phyloP scores from a whole-genome alignment of 2,329 filamentous ascomycete genomes.

The Reticulascus tulasneorum region DNA sequence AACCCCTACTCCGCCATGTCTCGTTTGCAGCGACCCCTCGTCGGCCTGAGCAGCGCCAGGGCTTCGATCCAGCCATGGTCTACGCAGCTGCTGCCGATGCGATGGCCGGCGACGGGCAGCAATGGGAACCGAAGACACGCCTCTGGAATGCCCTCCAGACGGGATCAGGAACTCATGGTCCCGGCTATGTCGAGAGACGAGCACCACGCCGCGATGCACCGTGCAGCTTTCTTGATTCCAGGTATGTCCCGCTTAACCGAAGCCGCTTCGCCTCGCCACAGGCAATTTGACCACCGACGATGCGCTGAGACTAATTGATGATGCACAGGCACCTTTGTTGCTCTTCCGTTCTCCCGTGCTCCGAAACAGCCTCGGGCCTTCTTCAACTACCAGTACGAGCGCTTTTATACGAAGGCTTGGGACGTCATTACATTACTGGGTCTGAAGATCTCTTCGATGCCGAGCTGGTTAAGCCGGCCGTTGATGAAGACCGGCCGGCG shows the following conservation, averaged over 20 bases:
- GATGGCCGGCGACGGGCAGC: too few relatives aligned
- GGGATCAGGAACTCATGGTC: too few relatives aligned
- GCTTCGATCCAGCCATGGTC: too few relatives aligned
- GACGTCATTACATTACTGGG: slow-evolving; percentile 30
- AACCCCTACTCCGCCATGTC: slow-evolving; percentile 11
- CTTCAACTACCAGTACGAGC: slow-evolving; percentile 32
- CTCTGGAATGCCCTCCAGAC: slow-evolving; percentile 1
- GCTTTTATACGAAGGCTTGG: slow-evolving; percentile 29
- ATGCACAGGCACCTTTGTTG: slow-evolving; percentile 42
- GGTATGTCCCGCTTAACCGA: too few relatives aligned
- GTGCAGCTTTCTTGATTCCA: too few relatives aligned
- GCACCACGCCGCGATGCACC: too few relatives aligned
- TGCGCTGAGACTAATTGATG: too few relatives aligned
- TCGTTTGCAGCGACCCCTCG: slow-evolving; percentile 9
- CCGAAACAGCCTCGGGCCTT: slow-evolving; percentile 24
- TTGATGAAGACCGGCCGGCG: slow-evolving; percentile 38
- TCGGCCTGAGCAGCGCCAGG: slow-evolving; percentile 5
- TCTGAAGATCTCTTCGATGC: slow-evolving; percentile 43
- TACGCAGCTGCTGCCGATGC: too few relatives aligned
- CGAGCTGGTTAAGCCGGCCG: slow-evolving; percentile 34
- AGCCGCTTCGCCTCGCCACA: too few relatives aligned
- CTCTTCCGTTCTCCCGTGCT: slow-evolving; percentile 34
- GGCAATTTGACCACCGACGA: too few relatives aligned
- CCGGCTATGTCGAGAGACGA: too few relatives aligned
- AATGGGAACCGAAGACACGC: not conserved